These are phyloP conservation scores for Neurospora cerealis DNA, from an alignment of 495 filamentous ascomycete genomes.

Conservation along the genomic window DNA sequence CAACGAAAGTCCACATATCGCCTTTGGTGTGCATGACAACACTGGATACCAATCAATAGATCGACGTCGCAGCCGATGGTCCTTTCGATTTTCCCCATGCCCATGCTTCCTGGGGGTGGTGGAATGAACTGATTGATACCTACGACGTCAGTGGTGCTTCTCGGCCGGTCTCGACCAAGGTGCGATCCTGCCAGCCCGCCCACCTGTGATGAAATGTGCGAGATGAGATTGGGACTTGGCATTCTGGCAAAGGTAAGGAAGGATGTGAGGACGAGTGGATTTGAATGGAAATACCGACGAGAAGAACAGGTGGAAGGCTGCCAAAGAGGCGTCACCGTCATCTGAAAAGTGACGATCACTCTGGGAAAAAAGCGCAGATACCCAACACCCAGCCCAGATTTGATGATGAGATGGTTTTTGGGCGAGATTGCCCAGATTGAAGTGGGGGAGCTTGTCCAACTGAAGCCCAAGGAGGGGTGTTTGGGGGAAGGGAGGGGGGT, in stretches of 20 bases:
- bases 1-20: background rate
- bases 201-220: background rate
- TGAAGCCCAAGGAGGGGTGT: background rate
- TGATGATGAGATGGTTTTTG: background rate
- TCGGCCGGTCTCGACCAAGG: background rate
- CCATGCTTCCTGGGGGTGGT: background rate
- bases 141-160: background rate
- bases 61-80: background rate
- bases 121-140: background rate
- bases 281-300: background rate
- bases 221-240: background rate
- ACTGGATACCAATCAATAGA: background rate
- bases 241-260: background rate
- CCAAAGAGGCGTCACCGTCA: background rate
- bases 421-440: background rate
- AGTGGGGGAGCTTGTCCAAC: background rate
- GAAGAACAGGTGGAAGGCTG: background rate
- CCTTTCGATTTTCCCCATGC: background rate
- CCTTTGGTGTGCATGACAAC: background rate
- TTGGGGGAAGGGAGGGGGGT: background rate
- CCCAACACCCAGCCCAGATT: background rate
- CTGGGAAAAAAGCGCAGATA: background rate
- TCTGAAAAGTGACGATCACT: background rate
- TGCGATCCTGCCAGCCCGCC: background rate
- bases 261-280: background rate